A percentile compares a stretch with the other conserved stretches of the same genome.
These are phyloP conservation scores for Colletotrichum tamarilloi DNA, from an alignment of 2,329 filamentous ascomycete genomes.

Conservation along the genomic window DNA sequence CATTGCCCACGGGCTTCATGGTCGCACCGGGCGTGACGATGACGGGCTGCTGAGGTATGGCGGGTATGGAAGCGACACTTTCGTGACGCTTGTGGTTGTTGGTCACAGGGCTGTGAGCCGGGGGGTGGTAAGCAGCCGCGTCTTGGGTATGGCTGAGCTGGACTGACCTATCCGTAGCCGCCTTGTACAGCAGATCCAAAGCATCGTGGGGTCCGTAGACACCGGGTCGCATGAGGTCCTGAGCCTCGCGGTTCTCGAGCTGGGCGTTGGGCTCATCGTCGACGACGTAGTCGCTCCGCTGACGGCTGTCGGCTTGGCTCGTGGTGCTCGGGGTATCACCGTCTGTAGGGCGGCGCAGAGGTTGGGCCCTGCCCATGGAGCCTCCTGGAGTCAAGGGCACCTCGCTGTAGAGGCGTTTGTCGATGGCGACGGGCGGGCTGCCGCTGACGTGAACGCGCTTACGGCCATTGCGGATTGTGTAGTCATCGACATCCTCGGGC, in stretches of 20 bases:
- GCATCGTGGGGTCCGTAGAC: slow-evolving; percentile 95
- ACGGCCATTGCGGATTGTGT: slow-evolving; percentile 78
- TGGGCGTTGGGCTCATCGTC: slow-evolving; percentile 70
- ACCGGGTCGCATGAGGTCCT: slow-evolving; percentile 73
- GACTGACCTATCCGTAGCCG: slow-evolving; percentile 72
- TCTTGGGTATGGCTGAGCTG: slow-evolving; percentile 30
- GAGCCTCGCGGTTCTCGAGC: slow-evolving; percentile 73
- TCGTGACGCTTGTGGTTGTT: slow-evolving; percentile 45
- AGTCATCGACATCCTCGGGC: slow-evolving; percentile 65
- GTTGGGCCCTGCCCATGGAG: slow-evolving; percentile 72
- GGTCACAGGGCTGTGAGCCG: slow-evolving; percentile 27
- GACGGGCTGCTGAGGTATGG: slow-evolving; percentile 32
- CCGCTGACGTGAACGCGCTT: slow-evolving; percentile 69
- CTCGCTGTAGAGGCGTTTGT: slow-evolving; percentile 59
- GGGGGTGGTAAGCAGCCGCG: slow-evolving; percentile 33
- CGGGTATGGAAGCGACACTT: slow-evolving; percentile 41
- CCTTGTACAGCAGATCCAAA: slow-evolving; percentile 90
- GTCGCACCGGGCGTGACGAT: slow-evolving; percentile 33
- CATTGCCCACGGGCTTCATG: slow-evolving; percentile 24
- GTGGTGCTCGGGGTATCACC: slow-evolving; percentile 46
- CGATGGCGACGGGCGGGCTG: slow-evolving; percentile 55
- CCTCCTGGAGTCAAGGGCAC: slow-evolving; percentile 75
- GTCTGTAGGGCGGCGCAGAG: slow-evolving; percentile 71
- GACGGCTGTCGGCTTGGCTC: slow-evolving; percentile 41
- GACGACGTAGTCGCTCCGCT: slow-evolving; percentile 48